These are phyloP conservation scores for Paraconiothyrium sp. DNA, from an alignment of 2,329 filamentous ascomycete species.

Conservation along the genomic window DNA sequence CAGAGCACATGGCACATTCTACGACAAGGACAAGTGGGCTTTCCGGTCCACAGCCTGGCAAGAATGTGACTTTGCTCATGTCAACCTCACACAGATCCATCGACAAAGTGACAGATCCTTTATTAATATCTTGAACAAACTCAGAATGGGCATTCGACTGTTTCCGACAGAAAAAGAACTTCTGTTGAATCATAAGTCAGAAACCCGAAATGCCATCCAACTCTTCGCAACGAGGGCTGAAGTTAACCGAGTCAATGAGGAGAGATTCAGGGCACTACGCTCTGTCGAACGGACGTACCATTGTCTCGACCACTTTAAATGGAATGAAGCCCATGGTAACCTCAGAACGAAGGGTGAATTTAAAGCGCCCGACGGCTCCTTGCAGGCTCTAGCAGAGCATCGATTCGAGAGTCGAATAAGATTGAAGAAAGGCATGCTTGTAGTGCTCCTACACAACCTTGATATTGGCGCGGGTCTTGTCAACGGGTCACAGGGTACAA, in stretches of 20 bases:
- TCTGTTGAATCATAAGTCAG: conserved; percentile 58
- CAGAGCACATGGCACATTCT: conserved; percentile 49
- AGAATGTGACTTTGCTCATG: conserved; percentile 62
- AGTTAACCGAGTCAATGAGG: conserved; percentile 45
- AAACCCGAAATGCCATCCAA: conserved; percentile 55
- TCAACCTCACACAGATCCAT: conserved; percentile 65
- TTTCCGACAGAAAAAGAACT: conserved; percentile 49
- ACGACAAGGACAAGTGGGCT: conserved; percentile 67
- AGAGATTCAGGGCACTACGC: conserved; percentile 44
- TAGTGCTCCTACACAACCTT: conserved; percentile 64
- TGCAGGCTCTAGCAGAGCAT: conserved; percentile 51
- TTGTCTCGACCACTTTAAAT: conserved; percentile 55
- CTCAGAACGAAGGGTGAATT: conserved; percentile 25
- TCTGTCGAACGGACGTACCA: conserved; percentile 36
- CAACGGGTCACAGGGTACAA: conserved; percentile 47
- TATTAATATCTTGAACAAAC: conserved; percentile 65
- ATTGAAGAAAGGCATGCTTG: conserved; percentile 62
- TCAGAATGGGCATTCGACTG: conserved; percentile 58
- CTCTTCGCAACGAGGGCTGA: conserved; percentile 55
- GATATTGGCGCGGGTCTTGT: conserved; percentile 43
- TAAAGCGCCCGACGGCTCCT: conserved; percentile 31
- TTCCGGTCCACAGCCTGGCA: conserved; percentile 66
- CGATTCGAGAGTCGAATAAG: conserved; percentile 56
- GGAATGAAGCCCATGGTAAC: conserved; percentile 41
- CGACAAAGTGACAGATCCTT: conserved; percentile 66